These are phyloP conservation scores for Candida nitratophila DNA, from an alignment of 805 yeast species.

Conservation along the genomic window DNA sequence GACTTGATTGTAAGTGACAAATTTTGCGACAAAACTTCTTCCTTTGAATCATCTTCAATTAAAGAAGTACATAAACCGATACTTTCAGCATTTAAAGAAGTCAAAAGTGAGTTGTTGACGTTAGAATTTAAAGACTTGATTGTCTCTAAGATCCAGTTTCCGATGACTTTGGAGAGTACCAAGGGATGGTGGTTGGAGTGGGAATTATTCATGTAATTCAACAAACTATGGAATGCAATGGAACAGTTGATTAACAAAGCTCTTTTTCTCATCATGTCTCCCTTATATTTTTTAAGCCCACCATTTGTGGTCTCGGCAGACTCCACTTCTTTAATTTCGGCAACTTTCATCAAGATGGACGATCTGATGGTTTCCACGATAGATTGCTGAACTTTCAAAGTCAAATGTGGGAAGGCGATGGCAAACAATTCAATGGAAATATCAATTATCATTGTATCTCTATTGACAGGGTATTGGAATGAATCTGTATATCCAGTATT, in stretches of 20 bases:
- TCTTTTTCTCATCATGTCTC: slow-evolving; percentile 18
- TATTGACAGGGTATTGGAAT: slow-evolving; percentile 31
- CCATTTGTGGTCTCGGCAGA: neutral
- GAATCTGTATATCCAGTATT: slow-evolving; percentile 28
- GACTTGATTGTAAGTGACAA: slow-evolving; percentile 52
- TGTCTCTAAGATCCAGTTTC: slow-evolving; percentile 20
- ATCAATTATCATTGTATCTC: slow-evolving; percentile 57
- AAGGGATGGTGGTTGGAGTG: slow-evolving; percentile 7
- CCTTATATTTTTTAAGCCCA: neutral
- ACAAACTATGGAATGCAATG: slow-evolving; percentile 53
- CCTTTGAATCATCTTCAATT: slow-evolving; percentile 14
- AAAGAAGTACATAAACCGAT: slow-evolving; percentile 24
- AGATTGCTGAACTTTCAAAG: slow-evolving; percentile 78
- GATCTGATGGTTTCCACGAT: slow-evolving; percentile 74
- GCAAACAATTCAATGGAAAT: slow-evolving; percentile 72
- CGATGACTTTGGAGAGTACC: slow-evolving; percentile 15
- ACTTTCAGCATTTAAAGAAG: slow-evolving; percentile 24
- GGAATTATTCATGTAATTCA: slow-evolving; percentile 23
- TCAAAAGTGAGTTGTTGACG: slow-evolving; percentile 13
- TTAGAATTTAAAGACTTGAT: slow-evolving; percentile 13
- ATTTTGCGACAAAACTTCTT: slow-evolving; percentile 27
- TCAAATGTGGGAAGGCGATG: slow-evolving; percentile 59
- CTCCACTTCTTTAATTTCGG: neutral
- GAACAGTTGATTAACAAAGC: slow-evolving; percentile 59
- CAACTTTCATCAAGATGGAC: slow-evolving; percentile 32